Evolutionary conservation across 2,329 filamentous ascomycete species (phyloP), one percentile per base, ranked within the genome.

Genomic region (Sclerotinia sclerotiorum): DNA sequence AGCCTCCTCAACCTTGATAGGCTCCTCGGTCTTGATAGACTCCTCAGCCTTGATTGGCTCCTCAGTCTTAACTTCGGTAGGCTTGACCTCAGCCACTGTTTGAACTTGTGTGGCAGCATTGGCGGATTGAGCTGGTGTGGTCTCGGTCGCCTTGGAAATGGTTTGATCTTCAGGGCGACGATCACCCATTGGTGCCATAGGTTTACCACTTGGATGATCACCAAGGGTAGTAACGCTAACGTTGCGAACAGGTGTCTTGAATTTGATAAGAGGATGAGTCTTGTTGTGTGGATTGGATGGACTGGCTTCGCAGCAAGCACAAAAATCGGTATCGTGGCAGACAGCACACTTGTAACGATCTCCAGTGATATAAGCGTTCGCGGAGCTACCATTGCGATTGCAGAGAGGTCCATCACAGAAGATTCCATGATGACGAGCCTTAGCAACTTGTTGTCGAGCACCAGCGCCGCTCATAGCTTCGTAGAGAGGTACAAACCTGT

Each of bases 261-360:
- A 93, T 82, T 97, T 97, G 83, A 99, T 93, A 74, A 99, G 83
- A 39, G 95, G 95, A 76, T 99, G 95, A n/a, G 94, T 97, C 79
- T 88, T 89, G 83, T 98, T 97, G 83, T 99, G 95, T 29, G 82
- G 83, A 79, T 96, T 94, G 72, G 84, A 84, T 10, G 95, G 95
- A 75, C 88, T 88, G 61, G 94, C 93, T 82, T 99, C 96, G 81
- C 95, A 99, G 77, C 87, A 91, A 77, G 91, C 92, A 79, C 95
- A 99, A 82, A 97, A 97, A 80, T 99, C 95, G 46, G 90, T 90
- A 78, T 99, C 94, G 76, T 96, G 85, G 83, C 95, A 99, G 68
- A 99, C 90, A 65, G 94, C 92, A 78, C 95, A 99, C 87, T 99
- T 99, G 86, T 95, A 99, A 72, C 95, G 92, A 70, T 90, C 86